Evolutionary conservation across 164 flowering plant species (phyloP).

Genomic region (Kalanchoe fedtschenkoi): DNA sequence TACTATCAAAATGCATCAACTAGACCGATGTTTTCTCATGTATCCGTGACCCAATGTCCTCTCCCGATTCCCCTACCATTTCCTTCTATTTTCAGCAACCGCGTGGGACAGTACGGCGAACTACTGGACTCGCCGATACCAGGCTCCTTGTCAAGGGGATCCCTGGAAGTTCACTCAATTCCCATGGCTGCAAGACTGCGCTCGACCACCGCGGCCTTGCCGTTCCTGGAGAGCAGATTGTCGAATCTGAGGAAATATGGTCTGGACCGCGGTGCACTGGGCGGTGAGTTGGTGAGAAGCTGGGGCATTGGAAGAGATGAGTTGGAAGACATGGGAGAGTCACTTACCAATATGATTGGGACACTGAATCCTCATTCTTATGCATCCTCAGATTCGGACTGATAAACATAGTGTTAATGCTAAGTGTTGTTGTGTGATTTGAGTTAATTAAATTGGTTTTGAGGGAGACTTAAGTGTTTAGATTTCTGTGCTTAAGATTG

Average conservation of each 20-base stretch:
- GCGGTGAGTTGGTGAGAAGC: constrained; percentile 38
- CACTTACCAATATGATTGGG: constrained; percentile 47
- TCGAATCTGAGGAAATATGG: constrained; percentile 52
- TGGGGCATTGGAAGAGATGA: constrained; percentile 88
- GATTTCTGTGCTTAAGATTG: too few relatives aligned
- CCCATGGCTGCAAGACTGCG: constrained; percentile 84
- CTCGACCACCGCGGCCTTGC: constrained; percentile 67
- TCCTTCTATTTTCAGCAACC: constrained; percentile 60
- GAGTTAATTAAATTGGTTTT: too few relatives aligned
- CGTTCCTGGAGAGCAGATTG: constrained; percentile 53
- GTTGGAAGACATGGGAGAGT: constrained; percentile 66
- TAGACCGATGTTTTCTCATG: constrained; percentile 59
- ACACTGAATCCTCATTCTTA: constrained; percentile 34
- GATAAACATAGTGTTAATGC: too few relatives aligned
- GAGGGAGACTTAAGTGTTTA: too few relatives aligned
- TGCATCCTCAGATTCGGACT: constrained; percentile 73
- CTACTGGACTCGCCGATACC: constrained; percentile 28
- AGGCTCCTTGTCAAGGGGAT: constrained; percentile 37
- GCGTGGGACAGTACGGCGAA: constrained; percentile 60
- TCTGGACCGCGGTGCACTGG: constrained; percentile 48
- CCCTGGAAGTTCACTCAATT: constrained; percentile 73
- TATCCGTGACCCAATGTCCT: constrained; percentile 68
- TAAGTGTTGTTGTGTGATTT: too few relatives aligned
- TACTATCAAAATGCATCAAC: constrained; percentile 27
- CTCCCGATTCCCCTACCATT: constrained; percentile 88